Evolutionary conservation across 1,284 basidiomycete genomes (phyloP).

Genomic region (Cryptococcus sp.): DNA sequence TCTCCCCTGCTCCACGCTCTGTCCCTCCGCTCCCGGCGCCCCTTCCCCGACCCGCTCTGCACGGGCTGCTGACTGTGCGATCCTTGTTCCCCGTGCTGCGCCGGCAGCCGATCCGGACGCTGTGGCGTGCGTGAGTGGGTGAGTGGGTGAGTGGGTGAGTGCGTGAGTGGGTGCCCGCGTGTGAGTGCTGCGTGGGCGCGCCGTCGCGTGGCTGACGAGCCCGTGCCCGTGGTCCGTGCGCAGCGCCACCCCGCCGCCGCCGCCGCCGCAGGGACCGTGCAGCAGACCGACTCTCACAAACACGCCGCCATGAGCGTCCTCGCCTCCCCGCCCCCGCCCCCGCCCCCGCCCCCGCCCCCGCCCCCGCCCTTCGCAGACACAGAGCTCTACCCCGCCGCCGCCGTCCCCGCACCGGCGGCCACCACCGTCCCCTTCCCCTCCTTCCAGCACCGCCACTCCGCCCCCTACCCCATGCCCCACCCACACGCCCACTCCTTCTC

Average conservation of each 20-base stretch:
- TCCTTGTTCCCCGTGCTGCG: too few relatives aligned
- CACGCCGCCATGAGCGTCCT: slow-evolving; percentile 15
- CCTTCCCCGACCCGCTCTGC: not conserved
- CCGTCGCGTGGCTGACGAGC: too few relatives aligned
- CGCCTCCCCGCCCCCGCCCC: slow-evolving; percentile 11
- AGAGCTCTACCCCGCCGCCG: slow-evolving; percentile 14
- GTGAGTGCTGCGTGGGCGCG: too few relatives aligned
- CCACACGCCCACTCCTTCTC: slow-evolving; percentile 18
- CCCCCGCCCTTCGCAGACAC: slow-evolving; percentile 14
- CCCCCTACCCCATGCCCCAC: slow-evolving; percentile 17
- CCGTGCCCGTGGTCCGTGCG: too few relatives aligned
- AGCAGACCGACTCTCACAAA: too few relatives aligned
- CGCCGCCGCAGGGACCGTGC: too few relatives aligned
- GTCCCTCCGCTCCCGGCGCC: not conserved
- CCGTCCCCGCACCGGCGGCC: slow-evolving; percentile 12
- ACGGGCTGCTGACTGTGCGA: not conserved
- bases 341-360: slow-evolving; percentile 8
- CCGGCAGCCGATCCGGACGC: too few relatives aligned
- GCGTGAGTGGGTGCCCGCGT: not conserved
- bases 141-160: too few relatives aligned
- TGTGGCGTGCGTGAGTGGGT: too few relatives aligned
- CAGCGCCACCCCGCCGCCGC: not conserved
- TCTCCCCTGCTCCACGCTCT: not conserved
- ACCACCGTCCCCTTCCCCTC: slow-evolving; percentile 11
- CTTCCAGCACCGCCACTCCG: slow-evolving; percentile 22